Evolutionary conservation across 2,329 filamentous ascomycete species (phyloP).

Genomic region (Leptographium flavum): DNA sequence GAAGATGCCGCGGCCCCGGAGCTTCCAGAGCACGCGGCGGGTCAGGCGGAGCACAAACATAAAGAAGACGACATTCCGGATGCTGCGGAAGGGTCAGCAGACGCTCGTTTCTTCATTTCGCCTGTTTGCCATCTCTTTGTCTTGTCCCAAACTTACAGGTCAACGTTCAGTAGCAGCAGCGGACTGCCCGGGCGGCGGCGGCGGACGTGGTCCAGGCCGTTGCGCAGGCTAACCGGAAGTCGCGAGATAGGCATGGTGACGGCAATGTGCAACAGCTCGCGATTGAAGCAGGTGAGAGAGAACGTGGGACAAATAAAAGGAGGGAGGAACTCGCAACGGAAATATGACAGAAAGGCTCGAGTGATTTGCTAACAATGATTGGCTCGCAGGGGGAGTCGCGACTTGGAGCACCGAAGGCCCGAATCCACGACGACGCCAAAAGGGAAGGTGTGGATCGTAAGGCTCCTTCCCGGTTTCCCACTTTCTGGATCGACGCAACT

Average conservation of each 20-base stretch:
- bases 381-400: background rate
- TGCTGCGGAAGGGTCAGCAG: conserved; percentile 28
- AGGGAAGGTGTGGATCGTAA: too few relatives aligned
- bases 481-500: too few relatives aligned
- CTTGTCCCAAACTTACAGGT: conserved; percentile 47
- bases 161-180: conserved; percentile 48
- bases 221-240: conserved; percentile 57
- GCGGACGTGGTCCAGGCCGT: conserved; percentile 48
- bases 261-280: background rate
- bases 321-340: background rate
- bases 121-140: too few relatives aligned
- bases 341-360: background rate
- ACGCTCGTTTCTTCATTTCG: too few relatives aligned
- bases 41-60: conserved; percentile 77
- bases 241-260: conserved; percentile 48
- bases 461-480: too few relatives aligned
- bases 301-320: background rate
- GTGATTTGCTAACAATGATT: background rate
- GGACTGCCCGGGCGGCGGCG: conserved; percentile 40
- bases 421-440: background rate
- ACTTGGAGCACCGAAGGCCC: background rate
- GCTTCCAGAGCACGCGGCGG: conserved; percentile 65
- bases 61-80: conserved; percentile 79
- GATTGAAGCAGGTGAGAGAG: background rate
- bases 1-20: conserved; percentile 77